Conservation (phyloP, 371 early-diverging fungal genomes). For the Umbelopsis sp. region DNA sequence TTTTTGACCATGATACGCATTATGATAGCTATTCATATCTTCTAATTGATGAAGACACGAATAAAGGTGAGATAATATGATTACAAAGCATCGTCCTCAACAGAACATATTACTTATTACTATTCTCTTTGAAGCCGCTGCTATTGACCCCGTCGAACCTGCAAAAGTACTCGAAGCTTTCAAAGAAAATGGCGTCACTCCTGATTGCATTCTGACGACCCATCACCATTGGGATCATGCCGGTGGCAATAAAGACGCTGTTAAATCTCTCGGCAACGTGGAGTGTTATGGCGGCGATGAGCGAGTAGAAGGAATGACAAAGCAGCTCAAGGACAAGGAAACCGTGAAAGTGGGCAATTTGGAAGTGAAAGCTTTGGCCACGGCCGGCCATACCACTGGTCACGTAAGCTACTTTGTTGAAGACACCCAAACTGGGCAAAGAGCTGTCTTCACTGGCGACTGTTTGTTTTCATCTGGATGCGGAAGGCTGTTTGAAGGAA, state of each 20-base stretch:
- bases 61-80: slow-evolving; percentile 30
- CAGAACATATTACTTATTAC: neutral
- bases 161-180: slow-evolving; percentile 44
- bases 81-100: neutral
- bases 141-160: slow-evolving; percentile 65
- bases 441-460: slow-evolving; percentile 40
- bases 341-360: slow-evolving; percentile 68
- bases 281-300: slow-evolving; percentile 54
- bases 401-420: slow-evolving; percentile 45
- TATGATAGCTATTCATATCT: slow-evolving; percentile 81
- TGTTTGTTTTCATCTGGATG: slow-evolving; percentile 67
- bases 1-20: slow-evolving; percentile 16
- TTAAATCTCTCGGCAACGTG: slow-evolving; percentile 23
- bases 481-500: slow-evolving; percentile 95
- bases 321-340: slow-evolving; percentile 64
- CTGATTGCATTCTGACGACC: slow-evolving; percentile 63
- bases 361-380: slow-evolving; percentile 55
- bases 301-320: slow-evolving; percentile 59
- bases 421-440: slow-evolving; percentile 22
- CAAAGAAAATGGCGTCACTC: slow-evolving; percentile 19
- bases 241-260: slow-evolving; percentile 71
- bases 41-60: slow-evolving; percentile 68
- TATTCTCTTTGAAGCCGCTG: slow-evolving; percentile 31
- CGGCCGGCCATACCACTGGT: slow-evolving; percentile 86
- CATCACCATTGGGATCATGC: slow-evolving; percentile 87